Percentiles rank a stretch among this genome's conserved stretches.
Conservation (phyloP, 2,329 filamentous ascomycete species). For the Stagonosporopsis rhizophila region DNA sequence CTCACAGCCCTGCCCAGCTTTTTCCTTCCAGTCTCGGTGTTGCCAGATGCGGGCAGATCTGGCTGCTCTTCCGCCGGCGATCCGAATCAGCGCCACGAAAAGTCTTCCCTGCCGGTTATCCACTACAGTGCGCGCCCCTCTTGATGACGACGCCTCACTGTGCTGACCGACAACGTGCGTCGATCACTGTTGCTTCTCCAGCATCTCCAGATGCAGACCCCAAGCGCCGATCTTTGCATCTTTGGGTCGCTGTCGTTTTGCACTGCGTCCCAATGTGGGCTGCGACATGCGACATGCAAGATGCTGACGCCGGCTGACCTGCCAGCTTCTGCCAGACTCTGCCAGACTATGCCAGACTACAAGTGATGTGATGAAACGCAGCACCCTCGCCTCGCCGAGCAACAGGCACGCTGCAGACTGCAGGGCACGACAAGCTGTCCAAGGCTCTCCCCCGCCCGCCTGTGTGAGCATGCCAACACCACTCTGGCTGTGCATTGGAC, state of each 20-base stretch:
- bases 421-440: constrained; percentile 1
- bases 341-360: too few relatives aligned
- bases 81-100: constrained; percentile 19
- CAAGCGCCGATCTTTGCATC: constrained; percentile 13
- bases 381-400: constrained; percentile 5
- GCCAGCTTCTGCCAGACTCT: constrained; percentile 15
- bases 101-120: constrained; percentile 19
- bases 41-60: constrained; percentile 21
- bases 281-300: constrained; percentile 5
- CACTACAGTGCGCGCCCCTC: constrained; percentile 12
- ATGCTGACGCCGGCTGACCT: constrained; percentile 16
- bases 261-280: constrained; percentile 3
- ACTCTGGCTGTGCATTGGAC: not conserved
- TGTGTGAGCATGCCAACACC: constrained; percentile 7
- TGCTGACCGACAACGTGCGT: constrained; percentile 11
- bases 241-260: constrained; percentile 5
- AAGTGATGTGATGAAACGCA: constrained; percentile 12
- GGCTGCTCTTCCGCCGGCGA: constrained; percentile 16
- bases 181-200: constrained; percentile 10
- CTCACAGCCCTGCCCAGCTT: constrained; percentile 6
- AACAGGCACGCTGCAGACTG: constrained; percentile 1
- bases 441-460: constrained; percentile 8
- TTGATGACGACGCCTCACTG: constrained; percentile 18
- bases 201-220: constrained; percentile 23
- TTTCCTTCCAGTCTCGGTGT: not conserved